Evolutionary conservation across 768 basidiomycete genomes (phyloP), one percentile per base, ranked within the genome.

Genomic region (Mycena kentingensis): DNA sequence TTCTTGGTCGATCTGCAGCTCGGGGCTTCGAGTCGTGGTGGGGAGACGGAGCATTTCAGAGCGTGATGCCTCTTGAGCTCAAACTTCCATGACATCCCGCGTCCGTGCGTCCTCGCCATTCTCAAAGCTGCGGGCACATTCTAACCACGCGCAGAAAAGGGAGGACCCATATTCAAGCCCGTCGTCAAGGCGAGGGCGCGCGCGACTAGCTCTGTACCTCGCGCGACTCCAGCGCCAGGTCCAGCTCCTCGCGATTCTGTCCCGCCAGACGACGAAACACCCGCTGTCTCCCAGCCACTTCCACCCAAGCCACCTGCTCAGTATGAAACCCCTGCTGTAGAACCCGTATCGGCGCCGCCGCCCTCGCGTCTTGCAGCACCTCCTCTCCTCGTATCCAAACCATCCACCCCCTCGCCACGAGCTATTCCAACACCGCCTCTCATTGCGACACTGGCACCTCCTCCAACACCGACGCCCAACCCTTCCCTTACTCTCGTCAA

Each of bases 81-180:
- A 49, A 35, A 28, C 51, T 34, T 31, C 45, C 50, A 81, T 81
- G 80, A 76, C 77, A 29, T 79, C 76, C 57, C 73, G 80, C 66
- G 80, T 81, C 65, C 88, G 88, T 90, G 43, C 50, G 58, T 59
- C 16, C 34, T 37, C 39, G 26, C 27, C 22, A 29, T n/a, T n/a
- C n/a, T n/a, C n/a, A n/a, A n/a, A n/a, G n/a, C n/a, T n/a, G n/a
- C n/a, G n/a, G n/a, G n/a, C n/a, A n/a, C n/a, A n/a, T n/a, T n/a
- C 57, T 49, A 41, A 58, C 3, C 46, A 34, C 43, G 24, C 48
- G 18, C 60, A 90, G 88, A 90, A 65, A 90, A 90, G 65, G 88
- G 88, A 15, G 74, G 78, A 7, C 77, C 83, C 5, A 66, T 88
- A 48, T 90, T 90, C 60, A 80, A 78, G 63, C 88, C 88, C n/a